Evolutionary conservation across 2,329 filamentous ascomycete species (phyloP).

Genomic region (Colletotrichum sojae): DNA sequence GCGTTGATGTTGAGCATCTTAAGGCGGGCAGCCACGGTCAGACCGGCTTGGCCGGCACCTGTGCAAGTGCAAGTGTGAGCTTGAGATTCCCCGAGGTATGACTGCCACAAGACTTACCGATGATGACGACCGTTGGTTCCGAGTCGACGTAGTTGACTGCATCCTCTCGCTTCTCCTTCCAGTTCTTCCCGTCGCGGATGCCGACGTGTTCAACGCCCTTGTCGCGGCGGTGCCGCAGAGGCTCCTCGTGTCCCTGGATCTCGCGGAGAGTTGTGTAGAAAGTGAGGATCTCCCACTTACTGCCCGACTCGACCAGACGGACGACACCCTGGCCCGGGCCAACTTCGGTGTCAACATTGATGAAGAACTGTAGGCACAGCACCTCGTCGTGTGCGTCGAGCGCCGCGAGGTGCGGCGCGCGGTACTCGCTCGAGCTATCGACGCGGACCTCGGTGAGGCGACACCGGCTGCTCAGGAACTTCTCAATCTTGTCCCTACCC

Average conservation of each 20-base stretch:
- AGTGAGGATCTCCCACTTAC: constrained; percentile 68
- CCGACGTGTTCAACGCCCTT: constrained; percentile 67
- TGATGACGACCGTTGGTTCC: constrained; percentile 41
- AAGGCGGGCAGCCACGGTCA: constrained; percentile 66
- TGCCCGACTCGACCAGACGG: constrained; percentile 58
- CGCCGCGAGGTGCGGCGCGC: constrained; percentile 57
- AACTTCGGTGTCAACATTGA: constrained; percentile 66
- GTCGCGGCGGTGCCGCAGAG: constrained; percentile 57
- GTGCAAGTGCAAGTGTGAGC: background rate
- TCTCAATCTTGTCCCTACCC: constrained; percentile 55
- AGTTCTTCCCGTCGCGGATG: constrained; percentile 48
- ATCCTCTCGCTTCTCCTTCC: constrained; percentile 41
- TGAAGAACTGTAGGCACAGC: constrained; percentile 69
- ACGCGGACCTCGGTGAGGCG: constrained; percentile 60
- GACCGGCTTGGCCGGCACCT: constrained; percentile 65
- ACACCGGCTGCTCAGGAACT: constrained; percentile 52
- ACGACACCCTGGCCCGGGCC: constrained; percentile 71
- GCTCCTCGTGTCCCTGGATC: constrained; percentile 64
- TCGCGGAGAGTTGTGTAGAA: constrained; percentile 67
- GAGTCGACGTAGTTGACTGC: constrained; percentile 35
- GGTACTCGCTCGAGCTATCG: constrained; percentile 60
- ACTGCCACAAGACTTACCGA: constrained; percentile 39
- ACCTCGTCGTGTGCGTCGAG: constrained; percentile 66
- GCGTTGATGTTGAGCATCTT: constrained; percentile 68
- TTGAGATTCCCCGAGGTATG: background rate